These are phyloP conservation scores for Allantophomopsis cytisporea DNA, from an alignment of 2,329 filamentous ascomycete species.

Conservation along the genomic window DNA sequence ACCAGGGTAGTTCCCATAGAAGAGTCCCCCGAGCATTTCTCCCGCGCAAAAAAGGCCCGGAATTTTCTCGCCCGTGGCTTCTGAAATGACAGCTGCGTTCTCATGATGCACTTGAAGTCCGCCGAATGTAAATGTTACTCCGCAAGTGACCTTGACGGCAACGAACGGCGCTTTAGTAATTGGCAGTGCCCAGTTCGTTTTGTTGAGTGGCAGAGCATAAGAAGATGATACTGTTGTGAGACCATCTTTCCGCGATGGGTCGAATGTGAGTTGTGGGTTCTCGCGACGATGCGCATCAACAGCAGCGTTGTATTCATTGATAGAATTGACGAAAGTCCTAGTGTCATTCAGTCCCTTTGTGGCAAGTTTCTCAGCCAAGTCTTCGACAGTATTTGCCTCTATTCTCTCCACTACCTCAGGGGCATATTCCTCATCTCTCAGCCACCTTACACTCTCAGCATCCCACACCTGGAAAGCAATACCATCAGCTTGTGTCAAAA, in stretches of 20 bases:
- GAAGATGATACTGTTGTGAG: constrained; percentile 41
- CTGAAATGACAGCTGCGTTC: constrained; percentile 36
- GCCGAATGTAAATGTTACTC: constrained; percentile 58
- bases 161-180: constrained; percentile 42
- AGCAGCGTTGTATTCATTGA: constrained; percentile 43
- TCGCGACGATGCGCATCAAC: constrained; percentile 31
- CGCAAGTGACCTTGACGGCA: constrained; percentile 49
- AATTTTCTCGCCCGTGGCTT: constrained; percentile 28
- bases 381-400: constrained; percentile 32
- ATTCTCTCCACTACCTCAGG: constrained; percentile 41
- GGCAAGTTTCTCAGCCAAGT: constrained; percentile 36
- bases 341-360: constrained; percentile 30
- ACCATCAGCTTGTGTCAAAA: constrained; percentile 42
- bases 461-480: constrained; percentile 56
- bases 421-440: constrained; percentile 48
- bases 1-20: constrained; percentile 50
- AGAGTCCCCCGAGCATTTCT: constrained; percentile 53
- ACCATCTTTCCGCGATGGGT: constrained; percentile 47
- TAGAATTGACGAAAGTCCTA: constrained; percentile 32
- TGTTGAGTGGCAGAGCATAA: constrained; percentile 30
- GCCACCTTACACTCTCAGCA: constrained; percentile 30
- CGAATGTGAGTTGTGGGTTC: constrained; percentile 31
- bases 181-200: constrained; percentile 54
- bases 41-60: constrained; percentile 45
- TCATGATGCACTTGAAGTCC: constrained; percentile 41